A percentile compares a stretch with the other conserved stretches of the same genome.
phyloP scores from a whole-genome alignment of 208 protist genomes.

The Endotrypanum monterogeii region DNA sequence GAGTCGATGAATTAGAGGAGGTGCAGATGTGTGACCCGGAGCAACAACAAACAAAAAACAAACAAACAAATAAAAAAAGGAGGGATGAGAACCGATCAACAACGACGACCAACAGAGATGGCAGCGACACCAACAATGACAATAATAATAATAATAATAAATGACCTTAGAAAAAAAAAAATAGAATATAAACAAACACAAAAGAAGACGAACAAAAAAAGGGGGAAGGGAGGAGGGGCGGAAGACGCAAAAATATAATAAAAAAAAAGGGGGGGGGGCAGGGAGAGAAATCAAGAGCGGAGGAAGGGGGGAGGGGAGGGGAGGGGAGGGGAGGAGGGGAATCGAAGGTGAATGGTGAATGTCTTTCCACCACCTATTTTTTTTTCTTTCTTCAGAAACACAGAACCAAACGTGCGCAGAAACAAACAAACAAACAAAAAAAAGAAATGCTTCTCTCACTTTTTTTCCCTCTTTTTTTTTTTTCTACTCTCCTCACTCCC shows the following conservation, averaged over 20 bases:
- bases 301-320: neutral
- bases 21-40: too few species aligned
- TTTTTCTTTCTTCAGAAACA: too few species aligned
- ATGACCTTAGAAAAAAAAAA: neutral
- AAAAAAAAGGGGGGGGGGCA: neutral
- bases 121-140: neutral
- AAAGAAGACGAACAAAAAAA: neutral
- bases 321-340: neutral
- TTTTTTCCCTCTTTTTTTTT: neutral
- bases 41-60: neutral
- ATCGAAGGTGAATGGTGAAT: too few species aligned
- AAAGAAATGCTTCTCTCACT: neutral
- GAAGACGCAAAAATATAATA: neutral
- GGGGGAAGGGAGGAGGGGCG: neutral
- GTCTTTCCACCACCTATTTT: too few species aligned
- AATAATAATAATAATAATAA: neutral
- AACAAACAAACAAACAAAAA: neutral
- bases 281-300: neutral
- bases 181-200: neutral
- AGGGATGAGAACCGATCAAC: too few species aligned
- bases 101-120: neutral
- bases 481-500: neutral
- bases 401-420: neutral
- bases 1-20: too few species aligned
- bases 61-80: conserved; percentile 1